Conservation (phyloP, 2,329 filamentous ascomycete genomes). For the Colletotrichum endophyticum region DNA sequence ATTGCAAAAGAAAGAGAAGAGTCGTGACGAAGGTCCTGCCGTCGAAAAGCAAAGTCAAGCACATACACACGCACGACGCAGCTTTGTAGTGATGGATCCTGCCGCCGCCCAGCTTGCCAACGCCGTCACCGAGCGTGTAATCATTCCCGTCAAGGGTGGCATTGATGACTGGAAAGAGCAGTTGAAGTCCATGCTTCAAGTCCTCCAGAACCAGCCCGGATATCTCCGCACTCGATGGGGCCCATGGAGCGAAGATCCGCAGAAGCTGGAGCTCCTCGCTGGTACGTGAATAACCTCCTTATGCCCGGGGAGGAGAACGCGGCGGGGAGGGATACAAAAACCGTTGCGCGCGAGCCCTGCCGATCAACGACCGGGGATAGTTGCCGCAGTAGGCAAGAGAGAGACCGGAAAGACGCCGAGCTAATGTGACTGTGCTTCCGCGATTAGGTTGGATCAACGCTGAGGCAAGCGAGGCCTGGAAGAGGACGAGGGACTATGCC, state of each 20-base stretch:
- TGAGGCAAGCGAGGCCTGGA: slow-evolving; percentile 25
- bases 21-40: background rate
- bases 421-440: background rate
- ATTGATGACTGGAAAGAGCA: slow-evolving; percentile 31
- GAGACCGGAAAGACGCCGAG: background rate
- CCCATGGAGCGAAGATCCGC: slow-evolving; percentile 27
- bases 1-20: background rate
- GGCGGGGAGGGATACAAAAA: background rate
- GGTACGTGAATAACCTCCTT: slow-evolving; percentile 15
- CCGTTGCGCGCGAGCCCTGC: background rate
- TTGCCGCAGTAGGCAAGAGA: background rate
- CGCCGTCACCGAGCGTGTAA: slow-evolving; percentile 22
- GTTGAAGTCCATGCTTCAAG: slow-evolving; percentile 30
- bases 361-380: background rate
- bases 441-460: slow-evolving; percentile 26
- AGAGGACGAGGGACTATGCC: slow-evolving; percentile 20
- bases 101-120: slow-evolving; percentile 11
- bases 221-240: slow-evolving; percentile 33
- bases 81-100: slow-evolving; percentile 10
- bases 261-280: slow-evolving; percentile 30
- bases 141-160: slow-evolving; percentile 26
- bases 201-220: slow-evolving; percentile 29
- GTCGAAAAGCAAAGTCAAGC: background rate
- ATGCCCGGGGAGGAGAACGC: background rate
- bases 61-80: background rate